Evolutionary conservation across 768 basidiomycete species (phyloP).

Genomic region (Psilocybe tampanensis): DNA sequence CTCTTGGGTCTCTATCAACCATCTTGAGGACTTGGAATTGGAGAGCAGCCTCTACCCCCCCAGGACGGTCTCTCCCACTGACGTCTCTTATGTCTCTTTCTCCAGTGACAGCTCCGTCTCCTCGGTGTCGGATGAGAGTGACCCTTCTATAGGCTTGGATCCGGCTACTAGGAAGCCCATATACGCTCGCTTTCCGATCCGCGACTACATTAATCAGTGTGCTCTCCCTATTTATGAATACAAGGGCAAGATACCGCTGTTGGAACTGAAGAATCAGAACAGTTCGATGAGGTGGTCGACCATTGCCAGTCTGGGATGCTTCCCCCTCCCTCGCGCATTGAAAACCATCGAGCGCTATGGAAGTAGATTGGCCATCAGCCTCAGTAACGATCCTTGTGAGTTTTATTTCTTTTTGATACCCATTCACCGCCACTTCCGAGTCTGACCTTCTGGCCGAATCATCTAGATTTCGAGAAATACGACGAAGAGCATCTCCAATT

Average conservation of each 20-base stretch:
- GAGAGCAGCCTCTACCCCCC: too few relatives aligned
- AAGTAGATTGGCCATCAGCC: background rate
- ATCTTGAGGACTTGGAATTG: too few relatives aligned
- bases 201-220: constrained; percentile 3
- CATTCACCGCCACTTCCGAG: background rate
- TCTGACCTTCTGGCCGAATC: background rate
- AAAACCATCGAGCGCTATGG: background rate
- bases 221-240: background rate
- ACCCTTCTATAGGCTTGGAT: too few relatives aligned
- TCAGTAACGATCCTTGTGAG: background rate
- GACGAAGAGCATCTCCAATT: too few relatives aligned
- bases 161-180: too few relatives aligned
- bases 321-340: background rate
- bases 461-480: background rate
- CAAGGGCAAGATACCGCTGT: background rate
- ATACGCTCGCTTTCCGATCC: constrained; percentile 2
- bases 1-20: too few relatives aligned
- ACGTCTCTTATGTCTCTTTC: too few relatives aligned
- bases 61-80: too few relatives aligned
- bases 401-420: background rate
- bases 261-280: background rate
- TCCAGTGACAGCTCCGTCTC: too few relatives aligned
- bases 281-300: constrained; percentile 2
- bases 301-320: background rate
- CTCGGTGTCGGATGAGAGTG: too few relatives aligned